Base-by-base conservation (phyloP, 2,329 filamentous ascomycete species). In the Mariannaea sp. region DNA sequence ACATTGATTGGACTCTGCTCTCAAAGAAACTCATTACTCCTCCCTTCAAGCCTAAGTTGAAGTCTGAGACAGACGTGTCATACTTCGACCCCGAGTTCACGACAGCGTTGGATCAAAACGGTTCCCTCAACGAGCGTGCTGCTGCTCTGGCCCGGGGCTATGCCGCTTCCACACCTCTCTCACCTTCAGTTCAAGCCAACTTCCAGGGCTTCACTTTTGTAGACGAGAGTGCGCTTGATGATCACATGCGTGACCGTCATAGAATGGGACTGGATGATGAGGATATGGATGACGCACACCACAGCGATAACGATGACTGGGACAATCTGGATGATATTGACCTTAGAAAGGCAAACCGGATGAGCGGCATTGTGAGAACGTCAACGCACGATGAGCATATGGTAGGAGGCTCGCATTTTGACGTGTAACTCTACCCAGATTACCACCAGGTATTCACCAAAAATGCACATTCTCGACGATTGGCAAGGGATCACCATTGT, bases 31-130 rank as follows among this genome's bases (percentile, higher is more conserved):
- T 94, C 53, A 91, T 97, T 57, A 91, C 92, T 9, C 94, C 94
- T 7, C 94, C 94, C 0, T 99, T 99, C 80, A 97, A 97, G 79
- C 94, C 94, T 7, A 96, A 96, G 74, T 81, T 99, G 69, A 95
- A 95, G 80, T 94, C 89, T 12, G 92, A 96, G 71, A 90, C 92
- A 3, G 94, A 99, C 65, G 95, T 95, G 1, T 97, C 92, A 38
- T 97, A 99, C 75, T 99, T 99, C 68, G 94, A 99, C 66, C 94
- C 94, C 0, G 94, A 97, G 71, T 99, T 99, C 71, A 99, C 94
- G 46, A 97, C 94, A 61, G 94, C 94, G 5, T 77, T 97, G 52
- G 90, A 92, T 66, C 89, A 87, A 55, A 90, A 90, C 48, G 86
- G 88, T 1, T 97, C 92, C 1, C 80, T 97, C 53, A 97, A 97